Conservation (phyloP, 805 yeast species). For the Schwanniomyces vanrijiae region DNA sequence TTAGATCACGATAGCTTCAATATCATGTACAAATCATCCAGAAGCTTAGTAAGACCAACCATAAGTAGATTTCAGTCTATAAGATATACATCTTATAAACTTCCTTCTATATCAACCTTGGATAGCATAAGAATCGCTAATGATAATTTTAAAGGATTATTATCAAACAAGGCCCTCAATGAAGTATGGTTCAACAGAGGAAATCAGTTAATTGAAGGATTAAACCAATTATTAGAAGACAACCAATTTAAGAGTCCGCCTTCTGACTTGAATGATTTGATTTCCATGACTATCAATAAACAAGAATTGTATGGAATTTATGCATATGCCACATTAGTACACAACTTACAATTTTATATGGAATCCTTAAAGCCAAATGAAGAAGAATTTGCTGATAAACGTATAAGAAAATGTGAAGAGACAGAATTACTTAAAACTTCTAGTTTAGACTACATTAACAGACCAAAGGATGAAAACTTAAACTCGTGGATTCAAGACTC, state of each 20-base stretch:
- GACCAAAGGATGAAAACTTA: constrained; percentile 35
- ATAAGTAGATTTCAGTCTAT: neutral
- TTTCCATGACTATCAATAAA: constrained; percentile 43
- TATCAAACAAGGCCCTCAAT: constrained; percentile 27
- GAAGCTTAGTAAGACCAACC: constrained; percentile 1
- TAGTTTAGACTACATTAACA: constrained; percentile 30
- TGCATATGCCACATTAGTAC: constrained; percentile 46
- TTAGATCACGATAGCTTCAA: neutral
- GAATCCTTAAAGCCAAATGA: constrained; percentile 39
- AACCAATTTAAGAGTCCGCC: constrained; percentile 24
- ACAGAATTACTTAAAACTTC: constrained; percentile 48
- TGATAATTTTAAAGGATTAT: constrained; percentile 35
- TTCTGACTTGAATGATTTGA: constrained; percentile 30
- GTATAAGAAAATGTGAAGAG: constrained; percentile 18
- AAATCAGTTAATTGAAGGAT: constrained; percentile 29
- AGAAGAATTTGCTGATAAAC: constrained; percentile 14
- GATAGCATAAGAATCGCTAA: constrained; percentile 27
- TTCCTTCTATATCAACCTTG: constrained; percentile 32
- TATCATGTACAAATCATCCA: constrained; percentile 5
- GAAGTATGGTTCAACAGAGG: constrained; percentile 44
- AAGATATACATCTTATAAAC: constrained; percentile 27
- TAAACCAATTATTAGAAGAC: constrained; percentile 33
- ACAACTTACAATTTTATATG: constrained; percentile 49
- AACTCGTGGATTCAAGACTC: constrained; percentile 52
- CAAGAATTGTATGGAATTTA: constrained; percentile 46